Evolutionary conservation across 2,329 filamentous ascomycete genomes (phyloP), one percentile per base, ranked within the genome.

Genomic region (Fusarium redolens): DNA sequence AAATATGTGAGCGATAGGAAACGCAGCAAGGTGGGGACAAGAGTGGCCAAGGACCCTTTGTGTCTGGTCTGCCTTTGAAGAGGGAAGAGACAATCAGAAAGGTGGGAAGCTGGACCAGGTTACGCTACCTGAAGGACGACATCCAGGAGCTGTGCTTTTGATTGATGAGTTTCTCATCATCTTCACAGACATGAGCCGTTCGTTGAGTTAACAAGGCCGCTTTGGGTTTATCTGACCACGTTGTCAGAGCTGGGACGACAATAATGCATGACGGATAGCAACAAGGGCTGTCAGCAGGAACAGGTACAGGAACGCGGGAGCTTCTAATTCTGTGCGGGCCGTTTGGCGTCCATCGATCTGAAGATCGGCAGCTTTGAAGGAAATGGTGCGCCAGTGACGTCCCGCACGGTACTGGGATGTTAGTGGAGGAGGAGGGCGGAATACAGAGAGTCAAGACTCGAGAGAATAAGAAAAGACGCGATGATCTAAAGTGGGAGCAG

Each of bases 261-360:
- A 30, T 31, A 33, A 31, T 48, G 28, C n/a, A 55, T 59, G 57
- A 41, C 52, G 47, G 61, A 58, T 45, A 44, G 52, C 25, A 52
- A 18, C 56, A 68, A 68, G 63, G 68, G 63, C 58, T 65, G 50
- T 47, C 69, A 65, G 44, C 61, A 61, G 73, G 71, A 56, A 45
- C 30, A 57, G 38, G 22, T 31, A 56, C 40, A 57, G 54, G 40
- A 71, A 72, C 67, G 71, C 73, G 68, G 73, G 57, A 70, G 37
- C 59, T 63, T 33, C 60, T 64, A 62, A 67, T 65, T 45, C 65
- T 74, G 47, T 52, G 68, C 74, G 72, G 74, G 75, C 71, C 72
- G 75, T 75, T 75, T 72, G 71, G 68, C 70, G 71, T 71, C 61
- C 68, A 75, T 75, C 74, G 75, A 77, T 77, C 75, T 76, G 47